These are phyloP conservation scores for Mycena citricolor DNA, from an alignment of 1,284 basidiomycete species.

Conservation along the genomic window DNA sequence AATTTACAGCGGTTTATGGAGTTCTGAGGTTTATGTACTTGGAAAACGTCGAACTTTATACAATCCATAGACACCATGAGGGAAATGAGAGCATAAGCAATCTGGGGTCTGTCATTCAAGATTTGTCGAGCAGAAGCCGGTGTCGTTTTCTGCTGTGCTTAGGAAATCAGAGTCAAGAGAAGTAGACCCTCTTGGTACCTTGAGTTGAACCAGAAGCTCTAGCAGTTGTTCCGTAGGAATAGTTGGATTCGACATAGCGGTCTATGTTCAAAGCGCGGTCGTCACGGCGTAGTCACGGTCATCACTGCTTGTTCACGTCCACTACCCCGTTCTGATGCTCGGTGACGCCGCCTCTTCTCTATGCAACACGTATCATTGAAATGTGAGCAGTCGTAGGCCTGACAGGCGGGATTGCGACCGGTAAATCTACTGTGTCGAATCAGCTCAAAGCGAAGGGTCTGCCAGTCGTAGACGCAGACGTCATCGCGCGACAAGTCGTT, in stretches of 20 bases:
- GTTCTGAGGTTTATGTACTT: slow-evolving; percentile 44
- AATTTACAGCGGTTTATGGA: not conserved
- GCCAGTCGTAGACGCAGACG: slow-evolving; percentile 90
- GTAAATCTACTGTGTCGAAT: slow-evolving; percentile 89
- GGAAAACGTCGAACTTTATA: slow-evolving; percentile 69
- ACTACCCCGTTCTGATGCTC: slow-evolving; percentile 19
- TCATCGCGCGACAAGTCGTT: slow-evolving; percentile 87
- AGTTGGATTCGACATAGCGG: slow-evolving; percentile 13
- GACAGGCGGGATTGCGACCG: slow-evolving; percentile 95
- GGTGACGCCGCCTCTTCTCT: slow-evolving; percentile 7
- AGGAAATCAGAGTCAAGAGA: not conserved
- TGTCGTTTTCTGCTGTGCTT: slow-evolving; percentile 60
- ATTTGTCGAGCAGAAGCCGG: slow-evolving; percentile 66
- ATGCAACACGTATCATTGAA: not conserved
- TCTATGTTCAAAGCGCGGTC: not conserved
- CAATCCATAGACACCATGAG: slow-evolving; percentile 77
- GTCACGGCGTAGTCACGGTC: not conserved
- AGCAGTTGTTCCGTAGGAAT: slow-evolving; percentile 18
- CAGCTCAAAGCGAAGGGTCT: slow-evolving; percentile 67
- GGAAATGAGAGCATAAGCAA: slow-evolving; percentile 71
- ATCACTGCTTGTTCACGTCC: not conserved
- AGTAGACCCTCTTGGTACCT: slow-evolving; percentile 10
- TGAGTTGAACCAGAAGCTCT: slow-evolving; percentile 22
- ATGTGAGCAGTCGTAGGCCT: slow-evolving; percentile 79
- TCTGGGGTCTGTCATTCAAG: slow-evolving; percentile 68